Conservation (phyloP, 768 basidiomycete genomes). For the Lyophyllum shimeji region DNA sequence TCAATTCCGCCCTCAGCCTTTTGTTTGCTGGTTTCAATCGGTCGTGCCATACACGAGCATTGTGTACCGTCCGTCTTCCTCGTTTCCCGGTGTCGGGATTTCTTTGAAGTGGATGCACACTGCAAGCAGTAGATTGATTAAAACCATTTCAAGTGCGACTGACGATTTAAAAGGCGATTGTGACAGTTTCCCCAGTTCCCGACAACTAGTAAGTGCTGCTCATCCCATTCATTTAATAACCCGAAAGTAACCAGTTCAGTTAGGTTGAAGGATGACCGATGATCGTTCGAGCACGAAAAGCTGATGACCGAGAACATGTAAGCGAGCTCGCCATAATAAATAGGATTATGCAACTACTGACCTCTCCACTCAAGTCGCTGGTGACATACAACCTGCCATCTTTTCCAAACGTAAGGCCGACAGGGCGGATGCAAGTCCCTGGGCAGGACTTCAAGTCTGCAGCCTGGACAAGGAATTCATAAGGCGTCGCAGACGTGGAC, state of each 20-base stretch:
- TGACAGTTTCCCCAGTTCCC: too few relatives aligned
- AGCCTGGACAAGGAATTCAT: slow-evolving; percentile 38
- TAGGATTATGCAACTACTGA: slow-evolving; percentile 11
- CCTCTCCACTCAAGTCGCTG: slow-evolving; percentile 45
- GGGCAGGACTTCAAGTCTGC: slow-evolving; percentile 37
- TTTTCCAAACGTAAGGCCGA: slow-evolving; percentile 38
- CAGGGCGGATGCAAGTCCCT: slow-evolving; percentile 43
- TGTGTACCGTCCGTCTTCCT: too few relatives aligned
- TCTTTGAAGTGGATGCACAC: too few relatives aligned
- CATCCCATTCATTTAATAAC: too few relatives aligned
- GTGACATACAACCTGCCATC: slow-evolving; percentile 39
- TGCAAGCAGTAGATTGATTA: too few relatives aligned
- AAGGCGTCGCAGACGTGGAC: slow-evolving; percentile 12
- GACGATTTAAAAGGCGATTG: too few relatives aligned
- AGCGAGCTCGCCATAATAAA: neutral
- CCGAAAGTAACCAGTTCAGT: neutral
- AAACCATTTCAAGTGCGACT: too few relatives aligned
- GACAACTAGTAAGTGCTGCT: neutral
- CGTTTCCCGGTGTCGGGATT: too few relatives aligned
- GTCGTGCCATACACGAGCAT: too few relatives aligned
- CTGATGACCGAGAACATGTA: neutral
- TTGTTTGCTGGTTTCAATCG: too few relatives aligned
- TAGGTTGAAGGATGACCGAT: neutral
- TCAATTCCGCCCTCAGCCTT: too few relatives aligned
- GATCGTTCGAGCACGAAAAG: slow-evolving; percentile 14